Percentiles rank a stretch among this genome's conserved stretches.
Conservation (phyloP, 2,329 filamentous ascomycete genomes). For the Chrysoporthe deuterocubensis region DNA sequence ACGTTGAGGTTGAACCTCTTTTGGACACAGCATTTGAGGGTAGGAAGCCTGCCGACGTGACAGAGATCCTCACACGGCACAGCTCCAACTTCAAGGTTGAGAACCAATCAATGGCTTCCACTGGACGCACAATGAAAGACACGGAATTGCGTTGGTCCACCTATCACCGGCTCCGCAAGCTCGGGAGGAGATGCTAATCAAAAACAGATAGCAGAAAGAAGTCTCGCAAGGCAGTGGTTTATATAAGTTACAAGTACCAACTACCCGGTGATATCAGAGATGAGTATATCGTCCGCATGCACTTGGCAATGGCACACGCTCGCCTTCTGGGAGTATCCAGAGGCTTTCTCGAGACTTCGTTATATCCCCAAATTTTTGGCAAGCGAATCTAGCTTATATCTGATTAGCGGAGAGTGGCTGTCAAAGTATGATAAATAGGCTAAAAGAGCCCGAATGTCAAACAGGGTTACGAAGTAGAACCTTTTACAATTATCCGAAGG, state of each 20-base stretch:
- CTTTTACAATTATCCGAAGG: too few species aligned
- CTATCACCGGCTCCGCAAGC: neutral
- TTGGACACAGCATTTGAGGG: neutral
- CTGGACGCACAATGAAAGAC: neutral
- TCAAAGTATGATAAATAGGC: too few species aligned
- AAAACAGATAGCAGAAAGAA: neutral
- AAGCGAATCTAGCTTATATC: neutral
- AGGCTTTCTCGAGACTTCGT: neutral
- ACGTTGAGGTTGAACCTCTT: neutral
- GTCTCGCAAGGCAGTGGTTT: neutral
- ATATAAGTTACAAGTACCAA: neutral
- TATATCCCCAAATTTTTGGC: neutral
- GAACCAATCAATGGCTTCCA: neutral
- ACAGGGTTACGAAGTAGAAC: too few species aligned
- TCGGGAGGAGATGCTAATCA: neutral
- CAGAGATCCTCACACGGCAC: neutral
- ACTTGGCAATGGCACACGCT: neutral
- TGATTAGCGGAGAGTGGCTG: too few species aligned
- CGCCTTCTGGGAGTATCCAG: neutral
- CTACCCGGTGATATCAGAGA: neutral
- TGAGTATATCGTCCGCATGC: neutral
- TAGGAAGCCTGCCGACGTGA: neutral
- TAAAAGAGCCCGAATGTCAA: too few species aligned
- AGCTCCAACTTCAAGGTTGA: neutral
- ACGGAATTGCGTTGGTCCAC: neutral